Conservation (phyloP, 768 basidiomycete species). For the Hortiboletus flavorubellus region DNA sequence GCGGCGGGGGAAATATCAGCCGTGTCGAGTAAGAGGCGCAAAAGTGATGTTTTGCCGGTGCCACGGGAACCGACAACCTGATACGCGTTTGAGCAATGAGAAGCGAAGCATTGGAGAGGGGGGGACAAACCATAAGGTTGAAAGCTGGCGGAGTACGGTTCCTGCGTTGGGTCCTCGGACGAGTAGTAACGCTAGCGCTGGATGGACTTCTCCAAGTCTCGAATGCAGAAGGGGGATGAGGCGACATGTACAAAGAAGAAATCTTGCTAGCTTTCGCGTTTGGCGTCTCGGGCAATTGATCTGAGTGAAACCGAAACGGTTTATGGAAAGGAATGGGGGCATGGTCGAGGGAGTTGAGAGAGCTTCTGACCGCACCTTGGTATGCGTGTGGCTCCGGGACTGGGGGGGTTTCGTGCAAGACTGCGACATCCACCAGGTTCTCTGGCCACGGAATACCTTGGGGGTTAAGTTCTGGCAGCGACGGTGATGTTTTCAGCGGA, state of each 20-base stretch:
- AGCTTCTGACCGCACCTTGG: constrained; percentile 71
- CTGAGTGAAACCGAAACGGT: constrained; percentile 61
- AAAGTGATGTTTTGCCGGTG: constrained; percentile 81
- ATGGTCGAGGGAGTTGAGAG: constrained; percentile 51
- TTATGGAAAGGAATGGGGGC: constrained; percentile 75
- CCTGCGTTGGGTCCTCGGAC: constrained; percentile 58
- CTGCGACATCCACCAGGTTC: constrained; percentile 70
- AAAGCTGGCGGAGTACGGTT: constrained; percentile 70
- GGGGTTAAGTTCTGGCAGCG: constrained; percentile 71
- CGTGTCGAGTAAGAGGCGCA: constrained; percentile 78
- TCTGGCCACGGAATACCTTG: constrained; percentile 85
- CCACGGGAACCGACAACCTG: constrained; percentile 79
- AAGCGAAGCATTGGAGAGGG: not conserved
- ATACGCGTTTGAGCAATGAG: constrained; percentile 2
- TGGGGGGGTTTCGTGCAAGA: constrained; percentile 47
- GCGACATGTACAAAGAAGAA: constrained; percentile 67
- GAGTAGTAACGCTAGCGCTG: constrained; percentile 37
- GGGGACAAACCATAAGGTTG: constrained; percentile 70
- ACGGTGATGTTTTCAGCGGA: constrained; percentile 69
- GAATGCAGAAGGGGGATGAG: constrained; percentile 57
- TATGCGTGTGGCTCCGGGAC: constrained; percentile 34
- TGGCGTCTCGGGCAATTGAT: constrained; percentile 27
- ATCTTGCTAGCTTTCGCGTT: constrained; percentile 47
- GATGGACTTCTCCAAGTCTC: constrained; percentile 47
- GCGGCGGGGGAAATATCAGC: constrained; percentile 77